Conservation (phyloP, 1,284 basidiomycete species). For the Bjerkandera adusta region DNA sequence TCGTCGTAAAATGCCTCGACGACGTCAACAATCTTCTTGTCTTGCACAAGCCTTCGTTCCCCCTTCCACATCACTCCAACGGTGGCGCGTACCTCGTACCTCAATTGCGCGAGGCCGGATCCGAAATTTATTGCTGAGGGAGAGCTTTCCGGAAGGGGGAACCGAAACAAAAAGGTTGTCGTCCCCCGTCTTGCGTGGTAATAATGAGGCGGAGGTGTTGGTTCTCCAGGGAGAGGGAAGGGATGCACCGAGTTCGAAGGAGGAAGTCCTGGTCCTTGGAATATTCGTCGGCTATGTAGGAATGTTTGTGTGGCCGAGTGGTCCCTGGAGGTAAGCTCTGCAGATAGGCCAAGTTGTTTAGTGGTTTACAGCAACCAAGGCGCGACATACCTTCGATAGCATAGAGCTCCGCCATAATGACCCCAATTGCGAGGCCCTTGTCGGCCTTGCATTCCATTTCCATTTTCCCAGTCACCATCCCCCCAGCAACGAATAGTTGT, state of each 20-base stretch:
- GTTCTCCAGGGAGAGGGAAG: slow-evolving; percentile 49
- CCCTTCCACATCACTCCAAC: slow-evolving; percentile 72
- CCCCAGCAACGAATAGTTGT: slow-evolving; percentile 59
- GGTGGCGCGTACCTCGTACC: slow-evolving; percentile 69
- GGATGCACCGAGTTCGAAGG: slow-evolving; percentile 76
- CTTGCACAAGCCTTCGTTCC: slow-evolving; percentile 62
- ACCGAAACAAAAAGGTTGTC: slow-evolving; percentile 72
- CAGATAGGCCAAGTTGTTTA: neutral
- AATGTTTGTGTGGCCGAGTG: slow-evolving; percentile 77
- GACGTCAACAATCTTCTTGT: slow-evolving; percentile 59
- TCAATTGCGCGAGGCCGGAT: slow-evolving; percentile 58
- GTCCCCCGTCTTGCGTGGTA: slow-evolving; percentile 65
- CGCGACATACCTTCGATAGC: slow-evolving; percentile 61
- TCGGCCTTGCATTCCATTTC: slow-evolving; percentile 75
- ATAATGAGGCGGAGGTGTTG: slow-evolving; percentile 58
- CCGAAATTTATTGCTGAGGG: slow-evolving; percentile 72
- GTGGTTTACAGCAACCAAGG: neutral
- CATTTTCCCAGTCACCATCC: slow-evolving; percentile 66
- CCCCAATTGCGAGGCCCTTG: slow-evolving; percentile 64
- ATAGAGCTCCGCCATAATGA: slow-evolving; percentile 73
- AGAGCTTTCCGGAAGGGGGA: slow-evolving; percentile 61
- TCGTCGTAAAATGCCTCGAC: slow-evolving; percentile 52
- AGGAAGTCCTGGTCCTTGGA: slow-evolving; percentile 76
- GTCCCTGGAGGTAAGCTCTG: slow-evolving; percentile 72
- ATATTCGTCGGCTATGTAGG: slow-evolving; percentile 61